Evolutionary conservation across 768 basidiomycete genomes (phyloP).

Genomic region (Brasilioporus rufonigricans): DNA sequence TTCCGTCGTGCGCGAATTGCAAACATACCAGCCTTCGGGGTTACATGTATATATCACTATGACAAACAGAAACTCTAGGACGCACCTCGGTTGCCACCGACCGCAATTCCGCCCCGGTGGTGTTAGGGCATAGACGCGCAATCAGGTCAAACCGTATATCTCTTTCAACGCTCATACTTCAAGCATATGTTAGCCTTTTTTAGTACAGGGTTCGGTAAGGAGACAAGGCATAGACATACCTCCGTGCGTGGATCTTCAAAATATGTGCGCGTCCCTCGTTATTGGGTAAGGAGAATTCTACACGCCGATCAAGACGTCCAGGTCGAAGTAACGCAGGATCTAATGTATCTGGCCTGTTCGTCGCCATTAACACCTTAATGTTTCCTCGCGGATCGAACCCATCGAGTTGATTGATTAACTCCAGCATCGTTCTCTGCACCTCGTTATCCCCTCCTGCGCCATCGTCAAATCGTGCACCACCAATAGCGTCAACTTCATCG

Average conservation of each 20-base stretch:
- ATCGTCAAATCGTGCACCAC: conserved; percentile 97
- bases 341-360: conserved; percentile 97
- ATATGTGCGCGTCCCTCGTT: conserved; percentile 97
- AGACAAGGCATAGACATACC: conserved; percentile 44
- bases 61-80: background rate
- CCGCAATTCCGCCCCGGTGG: conserved; percentile 96
- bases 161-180: conserved; percentile 94
- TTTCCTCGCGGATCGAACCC: conserved; percentile 99
- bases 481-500: conserved; percentile 97
- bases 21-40: conserved; percentile 96
- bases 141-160: conserved; percentile 98
- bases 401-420: conserved; percentile 97
- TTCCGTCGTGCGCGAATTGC: conserved; percentile 96
- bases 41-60: conserved; percentile 76
- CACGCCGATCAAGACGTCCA: conserved; percentile 93
- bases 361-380: conserved; percentile 99
- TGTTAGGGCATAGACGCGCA: conserved; percentile 94
- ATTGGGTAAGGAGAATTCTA: conserved; percentile 94
- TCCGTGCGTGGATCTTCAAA: conserved; percentile 92
- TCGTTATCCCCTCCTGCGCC: conserved; percentile 99
- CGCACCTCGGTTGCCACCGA: conserved; percentile 93
- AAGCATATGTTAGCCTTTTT: background rate
- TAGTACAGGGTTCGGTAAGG: background rate
- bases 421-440: conserved; percentile 98
- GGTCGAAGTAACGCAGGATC: conserved; percentile 96